phyloP scores from a whole-genome alignment of 1,284 basidiomycete species.

The Fomitiporia mediterranea region DNA sequence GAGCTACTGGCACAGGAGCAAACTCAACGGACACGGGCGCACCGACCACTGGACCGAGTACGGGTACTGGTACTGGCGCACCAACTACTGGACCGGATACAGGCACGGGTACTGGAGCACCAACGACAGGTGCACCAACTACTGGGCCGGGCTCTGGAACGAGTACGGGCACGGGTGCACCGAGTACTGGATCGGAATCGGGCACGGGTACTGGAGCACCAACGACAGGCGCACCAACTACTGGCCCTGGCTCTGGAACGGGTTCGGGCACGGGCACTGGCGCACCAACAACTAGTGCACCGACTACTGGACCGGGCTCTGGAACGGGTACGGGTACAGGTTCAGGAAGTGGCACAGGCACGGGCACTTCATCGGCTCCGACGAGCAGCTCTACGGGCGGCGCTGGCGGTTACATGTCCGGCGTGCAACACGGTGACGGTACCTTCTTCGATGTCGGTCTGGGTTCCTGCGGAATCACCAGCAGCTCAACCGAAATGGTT shows the following conservation, averaged over 20 bases:
- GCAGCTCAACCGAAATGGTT: slow-evolving; percentile 35
- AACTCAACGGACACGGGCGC: background rate
- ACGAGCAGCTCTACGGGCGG: background rate
- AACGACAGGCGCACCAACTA: background rate
- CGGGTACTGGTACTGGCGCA: background rate
- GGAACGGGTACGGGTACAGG: background rate
- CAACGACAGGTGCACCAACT: background rate
- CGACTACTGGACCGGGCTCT: background rate
- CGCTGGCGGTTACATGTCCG: slow-evolving; percentile 1
- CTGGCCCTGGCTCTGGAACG: background rate
- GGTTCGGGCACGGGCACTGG: background rate
- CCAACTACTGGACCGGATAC: background rate
- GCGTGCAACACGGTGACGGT: slow-evolving; percentile 12
- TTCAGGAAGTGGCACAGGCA: background rate
- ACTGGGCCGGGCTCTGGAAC: background rate
- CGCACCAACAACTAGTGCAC: background rate
- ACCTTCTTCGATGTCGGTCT: slow-evolving; percentile 33
- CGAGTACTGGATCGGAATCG: background rate
- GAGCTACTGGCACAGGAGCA: background rate
- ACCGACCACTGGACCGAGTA: background rate
- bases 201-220: background rate
- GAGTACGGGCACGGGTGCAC: background rate
- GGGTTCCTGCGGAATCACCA: slow-evolving; percentile 42
- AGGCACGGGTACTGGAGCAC: background rate
- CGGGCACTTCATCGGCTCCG: background rate